Evolutionary conservation across 2,329 filamentous ascomycete genomes (phyloP), one percentile per base, ranked within the genome.

Genomic region (Mollisia scopiformis): DNA sequence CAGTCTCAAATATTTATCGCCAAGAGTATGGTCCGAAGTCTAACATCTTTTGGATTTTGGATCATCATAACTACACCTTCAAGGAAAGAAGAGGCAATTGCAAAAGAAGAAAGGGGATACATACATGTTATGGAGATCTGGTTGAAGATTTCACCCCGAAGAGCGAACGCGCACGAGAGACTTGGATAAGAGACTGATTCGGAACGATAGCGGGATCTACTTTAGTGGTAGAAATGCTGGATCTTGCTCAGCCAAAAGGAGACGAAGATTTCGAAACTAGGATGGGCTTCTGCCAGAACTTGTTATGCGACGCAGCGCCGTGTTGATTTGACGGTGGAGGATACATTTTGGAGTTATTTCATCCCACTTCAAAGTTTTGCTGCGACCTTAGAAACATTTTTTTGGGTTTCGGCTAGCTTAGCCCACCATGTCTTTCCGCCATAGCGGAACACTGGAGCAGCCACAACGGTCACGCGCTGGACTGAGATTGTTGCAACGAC

Each of bases 11-110:
- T 35, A 3, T 35, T 4, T 35, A 14, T 35, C 31, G 3, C 11
- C 31, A 35, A 8, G 16, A 8, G 11, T 35, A 11, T 4, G 11
- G 11, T 35, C 11, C 3, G 31, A 10, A 35, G 31, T 35, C 70
- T 71, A 72, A 72, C 70, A 70, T 70, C 62, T 70, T 66, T 51
- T 66, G 50, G 23, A 52, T 56, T 64, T 68, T 57, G 58, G 50
- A 61, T 68, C 69, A 68, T 70, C 69, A 69, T 68, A 53, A 66
- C 62, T 39, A 62, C 41, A n/a, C n/a, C n/a, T n/a, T n/a, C n/a
- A 37, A 33, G 27, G 25, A 37, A 37, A 28, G 21, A 23, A 37
- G n/a, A 19, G 43, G 19, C 21, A 14, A 27, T 13, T 27, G 27
- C 16, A 33, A n/a, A 16, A 13, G 16, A 25, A 55, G 37, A 49